Percentiles rank a stretch among this genome's conserved stretches.
These are phyloP conservation scores for Neurospora sp. DNA, from an alignment of 495 filamentous ascomycete genomes.

Conservation along the genomic window DNA sequence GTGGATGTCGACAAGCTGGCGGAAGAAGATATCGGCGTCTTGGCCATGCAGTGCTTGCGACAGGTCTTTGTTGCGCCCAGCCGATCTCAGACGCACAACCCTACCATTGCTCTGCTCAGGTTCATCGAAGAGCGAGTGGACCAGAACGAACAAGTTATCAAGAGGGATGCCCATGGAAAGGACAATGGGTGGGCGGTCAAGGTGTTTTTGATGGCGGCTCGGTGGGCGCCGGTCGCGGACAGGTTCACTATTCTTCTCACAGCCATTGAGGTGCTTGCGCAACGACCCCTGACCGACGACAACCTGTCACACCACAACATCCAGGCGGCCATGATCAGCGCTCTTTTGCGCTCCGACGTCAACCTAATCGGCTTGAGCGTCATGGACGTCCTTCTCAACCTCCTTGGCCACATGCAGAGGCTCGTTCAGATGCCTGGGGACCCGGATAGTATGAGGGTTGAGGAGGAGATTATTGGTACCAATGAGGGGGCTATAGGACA, in stretches of 20 bases:
- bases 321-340: slow-evolving; percentile 62
- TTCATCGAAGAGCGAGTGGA: slow-evolving; percentile 56
- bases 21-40: slow-evolving; percentile 73
- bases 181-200: slow-evolving; percentile 65
- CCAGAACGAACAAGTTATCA: slow-evolving; percentile 35
- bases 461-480: slow-evolving; percentile 17
- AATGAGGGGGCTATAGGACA: slow-evolving; percentile 17
- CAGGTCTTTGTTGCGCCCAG: slow-evolving; percentile 70
- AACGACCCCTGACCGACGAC: slow-evolving; percentile 53
- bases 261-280: slow-evolving; percentile 61
- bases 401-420: slow-evolving; percentile 68
- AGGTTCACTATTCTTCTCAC: slow-evolving; percentile 78
- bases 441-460: slow-evolving; percentile 30
- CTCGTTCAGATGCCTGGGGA: slow-evolving; percentile 55
- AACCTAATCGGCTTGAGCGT: slow-evolving; percentile 91
- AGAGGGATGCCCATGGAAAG: slow-evolving; percentile 21
- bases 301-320: slow-evolving; percentile 60
- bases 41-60: slow-evolving; percentile 73
- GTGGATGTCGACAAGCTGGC: slow-evolving; percentile 77
- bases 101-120: slow-evolving; percentile 56
- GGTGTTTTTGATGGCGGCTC: slow-evolving; percentile 63
- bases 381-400: slow-evolving; percentile 77
- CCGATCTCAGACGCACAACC: slow-evolving; percentile 62
- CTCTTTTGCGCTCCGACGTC: slow-evolving; percentile 72
- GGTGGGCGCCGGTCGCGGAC: slow-evolving; percentile 85